Base-by-base conservation (phyloP, 352 stramenopile species). In the Pythium pyrilobum region DNA sequence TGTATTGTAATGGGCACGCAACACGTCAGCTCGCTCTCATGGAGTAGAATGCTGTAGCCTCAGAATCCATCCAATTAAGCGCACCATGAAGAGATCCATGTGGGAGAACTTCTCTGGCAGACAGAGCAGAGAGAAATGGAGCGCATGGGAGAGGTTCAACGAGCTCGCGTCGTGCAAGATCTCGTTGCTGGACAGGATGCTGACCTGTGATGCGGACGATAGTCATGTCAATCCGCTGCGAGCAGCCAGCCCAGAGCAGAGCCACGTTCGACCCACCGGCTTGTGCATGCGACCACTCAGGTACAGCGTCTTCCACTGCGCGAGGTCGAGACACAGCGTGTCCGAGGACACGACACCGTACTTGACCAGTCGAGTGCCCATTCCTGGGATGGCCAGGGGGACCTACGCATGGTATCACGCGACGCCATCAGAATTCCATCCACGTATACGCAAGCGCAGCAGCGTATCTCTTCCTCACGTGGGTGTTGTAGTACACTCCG, bases 331-430 rank as follows among this genome's bases (percentile, higher is more conserved):
- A 28, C 77, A 88, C 45, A 96, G 63, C 41, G 81, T 79, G 48
- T 92, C 72, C 37, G 72, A 77, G 58, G 80, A 90, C 50, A 96
- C 84, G 47, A 96, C 75, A 11, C 87, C 87, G 61, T 96, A 96
- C 69, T 96, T 96, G 58, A 96, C 85, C 43, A 91, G 59, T 32
- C 85, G 80, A 6, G 59, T 80, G 23, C 79, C 74, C 29, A 89
- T 69, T 29, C 60, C 36, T n/a, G 79, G 69, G 45, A 71, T 78
- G 23, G 60, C 66, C 31, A 90, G 52, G 33, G 75, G 75, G 50
- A 89, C 76, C 72, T 85, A 37, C n/a, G n/a, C n/a, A n/a, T n/a
- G n/a, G n/a, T n/a, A n/a, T n/a, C n/a, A n/a, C n/a, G n/a, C n/a
- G n/a, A n/a, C n/a, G n/a, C n/a, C n/a, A n/a, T n/a, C n/a, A n/a